phyloP scores from a whole-genome alignment of 2,329 filamentous ascomycete species.

The Colletotrichum aenigma region DNA sequence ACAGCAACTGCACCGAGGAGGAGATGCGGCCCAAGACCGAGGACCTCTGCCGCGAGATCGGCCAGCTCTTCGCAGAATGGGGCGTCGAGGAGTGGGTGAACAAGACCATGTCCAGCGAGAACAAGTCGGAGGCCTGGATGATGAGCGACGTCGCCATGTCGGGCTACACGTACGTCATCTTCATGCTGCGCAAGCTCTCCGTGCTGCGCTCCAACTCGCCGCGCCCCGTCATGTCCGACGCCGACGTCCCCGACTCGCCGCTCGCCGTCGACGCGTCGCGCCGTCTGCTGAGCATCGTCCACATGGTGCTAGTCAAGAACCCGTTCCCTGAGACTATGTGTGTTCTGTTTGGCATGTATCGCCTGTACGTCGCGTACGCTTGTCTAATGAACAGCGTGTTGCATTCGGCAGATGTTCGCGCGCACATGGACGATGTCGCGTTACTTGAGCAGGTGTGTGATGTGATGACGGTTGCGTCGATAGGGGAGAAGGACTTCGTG shows the following conservation, averaged over 20 bases:
- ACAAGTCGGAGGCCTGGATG: constrained; percentile 26
- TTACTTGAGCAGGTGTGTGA: constrained; percentile 23
- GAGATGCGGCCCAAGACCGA: constrained; percentile 30
- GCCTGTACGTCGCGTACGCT: constrained; percentile 31
- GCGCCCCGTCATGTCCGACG: constrained; percentile 26
- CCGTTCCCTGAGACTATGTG: constrained; percentile 28
- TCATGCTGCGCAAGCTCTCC: constrained; percentile 31
- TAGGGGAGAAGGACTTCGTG: constrained; percentile 27
- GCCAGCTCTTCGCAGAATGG: constrained; percentile 30
- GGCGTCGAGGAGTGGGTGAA: constrained; percentile 28
- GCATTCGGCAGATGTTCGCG: constrained; percentile 16
- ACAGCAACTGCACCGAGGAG: constrained; percentile 2
- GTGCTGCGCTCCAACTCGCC: constrained; percentile 28
- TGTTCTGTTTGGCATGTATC: constrained; percentile 28
- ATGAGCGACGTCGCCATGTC: constrained; percentile 31
- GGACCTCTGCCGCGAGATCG: constrained; percentile 29
- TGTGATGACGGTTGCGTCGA: constrained; percentile 21
- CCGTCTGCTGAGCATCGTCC: constrained; percentile 23
- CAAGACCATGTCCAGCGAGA: constrained; percentile 19
- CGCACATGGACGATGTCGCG: constrained; percentile 23
- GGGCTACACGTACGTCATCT: constrained; percentile 34
- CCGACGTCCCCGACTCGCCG: constrained; percentile 31
- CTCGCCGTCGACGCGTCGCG: constrained; percentile 30
- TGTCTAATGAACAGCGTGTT: constrained; percentile 28
- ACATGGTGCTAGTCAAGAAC: constrained; percentile 22